Percentiles rank a stretch among this genome's conserved stretches.
Evolutionary conservation across 345 rosid species (phyloP).

Genomic region (Eucalyptus lansdowneana): DNA sequence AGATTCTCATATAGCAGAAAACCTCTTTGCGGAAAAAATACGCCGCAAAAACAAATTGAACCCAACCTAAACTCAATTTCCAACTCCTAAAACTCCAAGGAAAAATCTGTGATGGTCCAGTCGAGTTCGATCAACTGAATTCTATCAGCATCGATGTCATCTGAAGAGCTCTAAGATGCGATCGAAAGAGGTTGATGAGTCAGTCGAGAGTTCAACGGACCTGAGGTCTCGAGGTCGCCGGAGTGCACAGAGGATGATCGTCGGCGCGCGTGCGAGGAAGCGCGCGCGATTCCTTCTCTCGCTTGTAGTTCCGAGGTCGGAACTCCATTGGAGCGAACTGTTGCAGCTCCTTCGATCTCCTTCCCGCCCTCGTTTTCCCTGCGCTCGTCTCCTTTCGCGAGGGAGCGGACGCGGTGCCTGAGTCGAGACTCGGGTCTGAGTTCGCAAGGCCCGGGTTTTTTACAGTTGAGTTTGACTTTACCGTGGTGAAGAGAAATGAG

Average conservation of each 20-base stretch:
- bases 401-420: background rate
- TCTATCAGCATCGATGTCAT: background rate
- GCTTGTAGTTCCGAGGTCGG: slow-evolving; percentile 49
- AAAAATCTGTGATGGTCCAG: background rate
- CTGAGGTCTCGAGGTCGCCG: slow-evolving; percentile 7
- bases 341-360: background rate
- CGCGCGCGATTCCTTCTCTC: slow-evolving; percentile 23
- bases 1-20: background rate
- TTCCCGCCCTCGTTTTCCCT: background rate
- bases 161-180: background rate
- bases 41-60: background rate
- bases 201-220: background rate
- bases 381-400: background rate
- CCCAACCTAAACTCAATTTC: background rate
- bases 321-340: slow-evolving; percentile 34
- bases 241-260: slow-evolving; percentile 47
- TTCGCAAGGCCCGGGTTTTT: background rate
- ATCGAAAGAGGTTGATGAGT: background rate
- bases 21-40: background rate
- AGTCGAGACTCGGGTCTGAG: background rate
- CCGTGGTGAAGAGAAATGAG: background rate
- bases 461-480: background rate
- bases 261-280: slow-evolving; percentile 41
- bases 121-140: background rate
- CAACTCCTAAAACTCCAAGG: background rate